These are phyloP conservation scores for Agroathelia rolfsii DNA, from an alignment of 1,284 basidiomycete genomes.

Conservation along the genomic window DNA sequence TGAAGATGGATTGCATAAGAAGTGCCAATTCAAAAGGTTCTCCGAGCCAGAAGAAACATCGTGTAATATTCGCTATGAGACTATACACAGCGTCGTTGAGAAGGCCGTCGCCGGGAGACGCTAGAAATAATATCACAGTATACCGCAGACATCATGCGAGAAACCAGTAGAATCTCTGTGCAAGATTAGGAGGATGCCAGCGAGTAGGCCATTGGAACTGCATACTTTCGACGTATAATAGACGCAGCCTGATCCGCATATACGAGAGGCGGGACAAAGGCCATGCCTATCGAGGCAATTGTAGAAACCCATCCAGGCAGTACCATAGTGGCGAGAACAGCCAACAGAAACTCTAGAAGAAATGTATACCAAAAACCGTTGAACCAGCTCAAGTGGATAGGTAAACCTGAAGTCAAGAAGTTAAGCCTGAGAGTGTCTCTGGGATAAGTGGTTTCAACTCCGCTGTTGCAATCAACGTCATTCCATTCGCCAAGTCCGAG, in stretches of 20 bases:
- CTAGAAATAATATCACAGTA: slow-evolving; percentile 36
- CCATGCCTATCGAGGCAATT: slow-evolving; percentile 58
- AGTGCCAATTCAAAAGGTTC: slow-evolving; percentile 69
- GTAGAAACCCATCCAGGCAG: slow-evolving; percentile 47
- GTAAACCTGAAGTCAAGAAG: too few species aligned
- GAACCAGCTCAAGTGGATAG: too few species aligned
- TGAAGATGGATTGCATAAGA: slow-evolving; percentile 67
- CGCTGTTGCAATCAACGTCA: too few species aligned
- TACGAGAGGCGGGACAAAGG: slow-evolving; percentile 64
- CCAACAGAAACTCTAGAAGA: too few species aligned
- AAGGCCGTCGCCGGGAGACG: slow-evolving; percentile 2
- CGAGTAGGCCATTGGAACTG: slow-evolving; percentile 7
- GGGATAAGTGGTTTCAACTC: too few species aligned
- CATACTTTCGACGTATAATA: slow-evolving; percentile 61
- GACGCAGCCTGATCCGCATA: slow-evolving; percentile 73
- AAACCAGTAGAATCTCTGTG: slow-evolving; percentile 76
- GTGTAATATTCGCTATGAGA: slow-evolving; percentile 71
- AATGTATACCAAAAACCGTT: too few species aligned
- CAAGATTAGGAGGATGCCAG: slow-evolving; percentile 9
- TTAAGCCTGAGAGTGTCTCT: too few species aligned
- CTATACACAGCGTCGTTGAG: slow-evolving; percentile 23
- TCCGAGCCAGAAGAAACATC: slow-evolving; percentile 86
- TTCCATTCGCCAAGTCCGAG: too few species aligned
- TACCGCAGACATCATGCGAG: slow-evolving; percentile 73
- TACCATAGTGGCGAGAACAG: too few species aligned